These are phyloP conservation scores for Mortierella polycephala DNA, from an alignment of 371 early-diverging fungal genomes.

Conservation along the genomic window DNA sequence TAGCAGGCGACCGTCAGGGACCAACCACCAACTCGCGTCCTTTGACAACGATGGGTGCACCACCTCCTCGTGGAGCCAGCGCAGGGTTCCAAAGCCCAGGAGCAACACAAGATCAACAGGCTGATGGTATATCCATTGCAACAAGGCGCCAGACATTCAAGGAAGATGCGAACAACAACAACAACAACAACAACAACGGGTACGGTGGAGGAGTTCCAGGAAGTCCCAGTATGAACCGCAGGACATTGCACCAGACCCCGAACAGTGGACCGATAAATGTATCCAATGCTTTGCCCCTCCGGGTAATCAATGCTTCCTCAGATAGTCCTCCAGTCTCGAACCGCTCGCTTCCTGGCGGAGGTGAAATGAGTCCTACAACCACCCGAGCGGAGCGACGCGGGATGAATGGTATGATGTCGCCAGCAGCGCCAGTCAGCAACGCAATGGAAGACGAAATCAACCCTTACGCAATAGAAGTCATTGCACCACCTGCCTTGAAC, in stretches of 20 bases:
- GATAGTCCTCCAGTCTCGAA: constrained; percentile 26
- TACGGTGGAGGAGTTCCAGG: constrained; percentile 44
- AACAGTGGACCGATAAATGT: constrained; percentile 11
- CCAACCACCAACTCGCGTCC: constrained; percentile 12
- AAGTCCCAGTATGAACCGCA: constrained; percentile 24
- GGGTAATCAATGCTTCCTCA: constrained; percentile 47
- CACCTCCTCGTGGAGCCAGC: constrained; percentile 44
- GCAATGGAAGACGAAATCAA: constrained; percentile 18
- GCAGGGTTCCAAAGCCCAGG: constrained; percentile 18
- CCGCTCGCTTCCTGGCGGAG: not conserved
- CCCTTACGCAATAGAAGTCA: constrained; percentile 50
- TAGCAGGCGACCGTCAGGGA: not conserved
- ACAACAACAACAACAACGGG: constrained; percentile 40
- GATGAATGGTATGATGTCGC: not conserved
- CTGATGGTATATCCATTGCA: constrained; percentile 33
- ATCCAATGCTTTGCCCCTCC: constrained; percentile 26
- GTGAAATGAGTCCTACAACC: too few species aligned
- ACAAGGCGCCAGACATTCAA: constrained; percentile 45
- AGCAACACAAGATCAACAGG: constrained; percentile 22
- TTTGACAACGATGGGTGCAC: constrained; percentile 30
- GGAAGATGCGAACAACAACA: constrained; percentile 2
- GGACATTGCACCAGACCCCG: constrained; percentile 27
- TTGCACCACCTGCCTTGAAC: constrained; percentile 4
- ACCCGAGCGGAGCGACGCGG: too few species aligned
- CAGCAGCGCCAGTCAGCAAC: not conserved